Evolutionary conservation across 2,329 filamentous ascomycete species (phyloP), one percentile per base, ranked within the genome.

Genomic region (Allantophomopsis lycopodina): DNA sequence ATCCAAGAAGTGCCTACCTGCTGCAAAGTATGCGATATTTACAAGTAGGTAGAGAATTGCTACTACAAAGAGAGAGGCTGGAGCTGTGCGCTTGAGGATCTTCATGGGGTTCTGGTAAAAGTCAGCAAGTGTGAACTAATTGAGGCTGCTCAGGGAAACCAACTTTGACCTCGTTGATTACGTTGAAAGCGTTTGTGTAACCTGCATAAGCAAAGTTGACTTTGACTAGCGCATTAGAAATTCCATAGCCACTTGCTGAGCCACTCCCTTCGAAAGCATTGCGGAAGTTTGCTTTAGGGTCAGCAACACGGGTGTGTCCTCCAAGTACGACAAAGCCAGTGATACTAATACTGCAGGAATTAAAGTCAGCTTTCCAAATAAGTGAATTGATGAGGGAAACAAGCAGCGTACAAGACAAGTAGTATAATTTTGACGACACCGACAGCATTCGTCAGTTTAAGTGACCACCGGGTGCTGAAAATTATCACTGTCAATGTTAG

Each of bases 271-370:
- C 59, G 41, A 76, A 79, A 0, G 73, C 55, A 46, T 76, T 57
- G 6, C 56, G 55, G 51, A 76, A 79, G 48, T 78, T 77, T 15
- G 55, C 55, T 3, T 54, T 55, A 0, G 74, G 73, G 42, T 77
- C 59, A 5, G 57, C 42, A 2, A 78, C 60, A 14, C 55, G 55
- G 6, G 64, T 63, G 40, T 72, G 59, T 5, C 74, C 73, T 7
- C 72, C 73, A 0, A 81, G 64, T 3, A 80, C 71, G 2, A 80
- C 75, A 2, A 79, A 58, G 0, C 76, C 77, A 0, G 73, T 69
- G 32, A 77, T 71, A 21, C 60, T 65, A 45, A 77, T 70, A 46
- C 61, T 51, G 30, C 16, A 21, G 16, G n/a, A 14, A 28, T 14
- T 12, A 32, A 7, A 37, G 17, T 42, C 20, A 40, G 41, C 4